phyloP scores from a whole-genome alignment of 2,329 filamentous ascomycete genomes.

The Diaporthe sp. region DNA sequence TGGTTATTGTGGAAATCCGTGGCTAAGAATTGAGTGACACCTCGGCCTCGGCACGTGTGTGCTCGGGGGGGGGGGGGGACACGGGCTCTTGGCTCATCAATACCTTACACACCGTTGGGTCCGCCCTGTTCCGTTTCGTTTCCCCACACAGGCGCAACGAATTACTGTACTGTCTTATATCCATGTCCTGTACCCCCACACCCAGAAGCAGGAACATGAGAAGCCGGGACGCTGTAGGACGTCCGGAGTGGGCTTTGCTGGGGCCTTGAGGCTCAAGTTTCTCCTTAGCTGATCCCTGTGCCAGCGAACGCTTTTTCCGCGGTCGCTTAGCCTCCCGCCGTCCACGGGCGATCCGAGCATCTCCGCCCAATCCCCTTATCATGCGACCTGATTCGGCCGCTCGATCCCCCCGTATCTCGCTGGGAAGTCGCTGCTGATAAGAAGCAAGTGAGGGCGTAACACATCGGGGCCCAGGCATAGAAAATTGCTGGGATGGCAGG shows the following conservation, averaged over 20 bases:
- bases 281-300: constrained; percentile 11
- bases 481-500: background rate
- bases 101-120: constrained; percentile 6
- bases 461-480: background rate
- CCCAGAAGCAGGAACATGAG: constrained; percentile 16
- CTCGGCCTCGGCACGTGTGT: background rate
- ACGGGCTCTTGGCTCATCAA: background rate
- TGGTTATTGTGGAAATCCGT: constrained; percentile 15
- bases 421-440: constrained; percentile 21
- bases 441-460: background rate
- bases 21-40: background rate
- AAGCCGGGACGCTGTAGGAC: background rate
- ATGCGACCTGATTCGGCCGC: constrained; percentile 26
- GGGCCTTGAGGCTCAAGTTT: constrained; percentile 11
- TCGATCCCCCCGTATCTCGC: background rate
- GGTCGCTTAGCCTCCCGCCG: constrained; percentile 6
- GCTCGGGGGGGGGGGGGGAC: background rate
- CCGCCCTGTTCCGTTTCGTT: background rate
- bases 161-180: background rate
- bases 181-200: background rate
- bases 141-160: too few species aligned
- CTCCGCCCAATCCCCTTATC: constrained; percentile 38
- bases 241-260: background rate
- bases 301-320: constrained; percentile 1
- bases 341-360: constrained; percentile 23